These are phyloP conservation scores for Eucalyptus guilfoylei DNA, from an alignment of 345 rosid genomes.

Conservation along the genomic window DNA sequence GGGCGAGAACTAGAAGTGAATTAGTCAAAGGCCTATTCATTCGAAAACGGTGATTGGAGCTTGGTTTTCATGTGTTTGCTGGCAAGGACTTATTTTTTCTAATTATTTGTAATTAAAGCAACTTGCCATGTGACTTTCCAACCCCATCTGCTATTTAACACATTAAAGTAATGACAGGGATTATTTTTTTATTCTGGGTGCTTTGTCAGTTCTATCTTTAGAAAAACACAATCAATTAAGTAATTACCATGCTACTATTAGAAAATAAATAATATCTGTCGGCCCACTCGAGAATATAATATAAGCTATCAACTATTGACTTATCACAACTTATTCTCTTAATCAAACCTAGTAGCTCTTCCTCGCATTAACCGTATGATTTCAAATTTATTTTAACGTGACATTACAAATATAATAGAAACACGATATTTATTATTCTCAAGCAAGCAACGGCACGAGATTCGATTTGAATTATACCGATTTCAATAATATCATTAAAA, in stretches of 20 bases:
- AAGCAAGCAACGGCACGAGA: background rate
- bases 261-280: background rate
- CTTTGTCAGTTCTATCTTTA: background rate
- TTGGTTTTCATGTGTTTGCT: background rate
- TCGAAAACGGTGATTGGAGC: background rate
- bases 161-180: background rate
- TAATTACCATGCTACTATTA: background rate
- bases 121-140: background rate
- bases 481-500: background rate
- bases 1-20: background rate
- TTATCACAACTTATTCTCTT: background rate
- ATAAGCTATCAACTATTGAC: background rate
- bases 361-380: accelerated
- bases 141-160: background rate
- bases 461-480: background rate
- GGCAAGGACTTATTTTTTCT: background rate
- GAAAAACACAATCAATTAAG: background rate
- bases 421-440: background rate
- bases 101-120: background rate
- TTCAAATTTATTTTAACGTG: background rate
- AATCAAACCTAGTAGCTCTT: background rate
- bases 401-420: background rate
- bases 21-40: background rate
- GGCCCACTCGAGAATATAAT: background rate
- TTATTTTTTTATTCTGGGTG: background rate